A percentile compares a stretch with the other conserved stretches of the same genome.
Conservation (phyloP, 1,284 basidiomycete genomes). For the Cutaneotrichosporon cutaneum region DNA sequence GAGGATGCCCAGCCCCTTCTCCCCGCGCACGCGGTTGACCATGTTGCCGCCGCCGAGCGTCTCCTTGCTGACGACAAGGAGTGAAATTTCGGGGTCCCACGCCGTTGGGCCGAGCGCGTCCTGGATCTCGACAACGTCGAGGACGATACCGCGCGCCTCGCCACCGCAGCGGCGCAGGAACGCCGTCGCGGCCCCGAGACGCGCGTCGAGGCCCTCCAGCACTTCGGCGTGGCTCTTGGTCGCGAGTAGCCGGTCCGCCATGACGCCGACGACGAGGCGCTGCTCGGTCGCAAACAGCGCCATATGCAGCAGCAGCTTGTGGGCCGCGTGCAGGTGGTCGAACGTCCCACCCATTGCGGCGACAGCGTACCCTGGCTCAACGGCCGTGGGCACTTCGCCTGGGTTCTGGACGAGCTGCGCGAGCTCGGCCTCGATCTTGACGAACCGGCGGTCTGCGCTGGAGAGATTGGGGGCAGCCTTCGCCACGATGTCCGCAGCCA, state of each 20-base stretch:
- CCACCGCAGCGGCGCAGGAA: constrained; percentile 58
- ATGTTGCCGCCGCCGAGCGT: constrained; percentile 69
- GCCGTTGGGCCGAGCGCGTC: constrained; percentile 88
- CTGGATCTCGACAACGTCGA: constrained; percentile 65
- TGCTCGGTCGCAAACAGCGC: constrained; percentile 72
- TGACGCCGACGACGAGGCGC: constrained; percentile 87
- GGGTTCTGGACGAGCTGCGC: not conserved
- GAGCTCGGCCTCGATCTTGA: not conserved
- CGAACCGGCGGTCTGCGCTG: not conserved
- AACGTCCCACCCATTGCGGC: constrained; percentile 75
- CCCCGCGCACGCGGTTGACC: constrained; percentile 36
- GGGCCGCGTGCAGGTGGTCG: constrained; percentile 95
- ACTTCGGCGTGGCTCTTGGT: constrained; percentile 71
- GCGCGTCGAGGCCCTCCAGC: constrained; percentile 65
- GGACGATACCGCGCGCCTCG: constrained; percentile 4
- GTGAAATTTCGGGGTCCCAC: constrained; percentile 78
- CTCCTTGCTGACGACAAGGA: constrained; percentile 81
- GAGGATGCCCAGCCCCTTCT: constrained; percentile 60
- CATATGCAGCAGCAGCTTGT: constrained; percentile 95
- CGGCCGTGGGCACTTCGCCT: not conserved
- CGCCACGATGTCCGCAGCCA: constrained; percentile 12
- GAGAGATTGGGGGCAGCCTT: constrained; percentile 4
- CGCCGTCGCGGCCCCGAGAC: constrained; percentile 60
- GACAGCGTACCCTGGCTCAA: constrained; percentile 31
- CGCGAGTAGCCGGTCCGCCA: constrained; percentile 68